Evolutionary conservation across 768 basidiomycete species (phyloP).

Genomic region (Amanita rimosa): DNA sequence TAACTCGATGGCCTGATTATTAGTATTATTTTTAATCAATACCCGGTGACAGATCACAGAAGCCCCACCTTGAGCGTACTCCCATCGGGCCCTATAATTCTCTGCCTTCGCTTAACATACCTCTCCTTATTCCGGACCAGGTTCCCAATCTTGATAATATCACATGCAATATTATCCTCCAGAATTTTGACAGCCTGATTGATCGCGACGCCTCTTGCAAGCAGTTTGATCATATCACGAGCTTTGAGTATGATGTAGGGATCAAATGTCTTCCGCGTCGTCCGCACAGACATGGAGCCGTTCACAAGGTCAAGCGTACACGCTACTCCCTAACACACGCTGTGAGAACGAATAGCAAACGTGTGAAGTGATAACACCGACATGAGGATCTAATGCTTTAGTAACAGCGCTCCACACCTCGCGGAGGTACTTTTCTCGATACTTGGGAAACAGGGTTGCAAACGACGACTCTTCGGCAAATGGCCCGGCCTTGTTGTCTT

Average conservation of each 20-base stretch:
- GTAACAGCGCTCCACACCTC: conserved; percentile 94
- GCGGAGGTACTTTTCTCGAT: conserved; percentile 91
- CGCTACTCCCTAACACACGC: conserved; percentile 58
- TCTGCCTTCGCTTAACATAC: conserved; percentile 90
- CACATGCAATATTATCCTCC: conserved; percentile 83
- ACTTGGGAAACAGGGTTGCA: conserved; percentile 96
- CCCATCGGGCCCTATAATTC: conserved; percentile 96
- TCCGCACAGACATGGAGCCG: conserved; percentile 94
- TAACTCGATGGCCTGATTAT: conserved; percentile 81
- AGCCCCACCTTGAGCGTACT: conserved; percentile 83
- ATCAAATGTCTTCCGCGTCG: conserved; percentile 94
- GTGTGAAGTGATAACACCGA: conserved; percentile 18
- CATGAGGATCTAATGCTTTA: conserved; percentile 69
- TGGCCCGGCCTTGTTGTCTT: conserved; percentile 71
- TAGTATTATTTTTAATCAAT: neutral
- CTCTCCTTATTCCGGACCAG: conserved; percentile 92
- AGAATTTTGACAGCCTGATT: conserved; percentile 83
- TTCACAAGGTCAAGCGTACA: conserved; percentile 93
- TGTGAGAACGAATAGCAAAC: neutral
- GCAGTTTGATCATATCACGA: conserved; percentile 88
- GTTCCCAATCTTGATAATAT: conserved; percentile 97
- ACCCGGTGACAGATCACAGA: neutral
- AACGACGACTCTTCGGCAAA: conserved; percentile 97
- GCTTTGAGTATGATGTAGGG: conserved; percentile 96
- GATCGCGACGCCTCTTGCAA: conserved; percentile 84